Base-by-base conservation (phyloP, 1,284 basidiomycete genomes). In the Fomitopsis palustris region DNA sequence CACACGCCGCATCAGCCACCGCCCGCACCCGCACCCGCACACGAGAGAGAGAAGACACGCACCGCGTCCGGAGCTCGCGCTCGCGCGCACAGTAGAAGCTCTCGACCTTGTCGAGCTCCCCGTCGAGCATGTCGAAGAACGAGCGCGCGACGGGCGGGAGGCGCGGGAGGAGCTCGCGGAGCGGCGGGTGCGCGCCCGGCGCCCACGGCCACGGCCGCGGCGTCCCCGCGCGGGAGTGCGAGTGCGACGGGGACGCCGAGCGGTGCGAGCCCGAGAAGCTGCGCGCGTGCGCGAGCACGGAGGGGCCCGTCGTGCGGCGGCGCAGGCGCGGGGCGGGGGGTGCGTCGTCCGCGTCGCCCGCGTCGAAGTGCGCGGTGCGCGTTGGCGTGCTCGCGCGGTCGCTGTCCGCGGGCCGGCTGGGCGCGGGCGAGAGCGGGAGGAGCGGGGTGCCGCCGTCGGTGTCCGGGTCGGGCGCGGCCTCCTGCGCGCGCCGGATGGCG, bases 101-200 rank as follows among this genome's bases (percentile, higher is more conserved):
- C 67, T 95, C 88, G 23, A 96, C 84, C 77, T 96, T 93, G 57
- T 88, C 84, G 0, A 96, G 76, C 70, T 96, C 86, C 0, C 70
- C 70, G 64, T 95, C 89, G 2, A 96, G 79, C 39, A 84, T 78
- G 6, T 85, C 80, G 64, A 96, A 91, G 74, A 95, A 96, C 3
- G 78, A 78, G 47, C 76, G 72, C 67, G 95, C 88, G 38, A 82
- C 77, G 0, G 85, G 79, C 4, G 82, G 78, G 21, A 92, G 73
- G 9, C 78, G 72, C 2, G 78, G 75, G 6, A 87, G 66, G 8
- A 91, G 72, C 27, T 83, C 77, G 21, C 76, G 75, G 16, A 90
- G 63, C 7, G 84, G 75, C 4, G 80, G 64, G 17, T 60, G 58
- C 35, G 57, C 54, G 8, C 59, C 56, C 6, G 63, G 49, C 35